phyloP scores from a whole-genome alignment of 208 protist species.

The Porcisia hertigi region DNA sequence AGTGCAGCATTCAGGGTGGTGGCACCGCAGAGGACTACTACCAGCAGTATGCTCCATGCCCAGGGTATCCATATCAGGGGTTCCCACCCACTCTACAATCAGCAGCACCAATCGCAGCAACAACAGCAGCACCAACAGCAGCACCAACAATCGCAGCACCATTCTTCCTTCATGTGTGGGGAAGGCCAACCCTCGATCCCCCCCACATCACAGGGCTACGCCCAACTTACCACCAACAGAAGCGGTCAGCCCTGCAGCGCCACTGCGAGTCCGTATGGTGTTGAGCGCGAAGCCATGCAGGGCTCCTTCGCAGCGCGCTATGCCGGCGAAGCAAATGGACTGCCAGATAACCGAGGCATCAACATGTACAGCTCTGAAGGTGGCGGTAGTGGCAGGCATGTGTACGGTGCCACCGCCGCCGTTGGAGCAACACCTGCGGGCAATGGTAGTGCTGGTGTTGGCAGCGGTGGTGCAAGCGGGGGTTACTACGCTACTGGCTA shows the following conservation, averaged over 20 bases:
- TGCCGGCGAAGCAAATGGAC: neutral
- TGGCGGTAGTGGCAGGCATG: neutral
- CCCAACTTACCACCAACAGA: neutral
- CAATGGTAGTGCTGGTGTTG: neutral
- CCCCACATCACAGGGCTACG: neutral
- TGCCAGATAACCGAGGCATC: neutral
- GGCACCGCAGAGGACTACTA: constrained; percentile 8
- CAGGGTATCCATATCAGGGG: constrained; percentile 8
- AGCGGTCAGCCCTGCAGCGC: constrained; percentile 7
- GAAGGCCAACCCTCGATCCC: neutral
- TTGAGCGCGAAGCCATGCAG: constrained; percentile 3
- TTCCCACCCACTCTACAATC: neutral
- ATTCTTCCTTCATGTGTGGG: neutral
- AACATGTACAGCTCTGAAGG: neutral
- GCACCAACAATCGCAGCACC: constrained; percentile 6
- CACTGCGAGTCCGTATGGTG: constrained; percentile 1
- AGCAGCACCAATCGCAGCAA: constrained; percentile 8
- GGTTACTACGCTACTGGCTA: constrained; percentile 13
- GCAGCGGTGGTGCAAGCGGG: constrained; percentile 7
- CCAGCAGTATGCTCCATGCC: constrained; percentile 5
- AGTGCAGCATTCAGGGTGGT: constrained; percentile 1
- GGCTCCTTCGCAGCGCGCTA: neutral
- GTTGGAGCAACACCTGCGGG: neutral
- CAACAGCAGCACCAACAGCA: constrained; percentile 9
- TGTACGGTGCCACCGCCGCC: neutral